Conservation (phyloP, 768 basidiomycete genomes). For the Clavaria fumosa region DNA sequence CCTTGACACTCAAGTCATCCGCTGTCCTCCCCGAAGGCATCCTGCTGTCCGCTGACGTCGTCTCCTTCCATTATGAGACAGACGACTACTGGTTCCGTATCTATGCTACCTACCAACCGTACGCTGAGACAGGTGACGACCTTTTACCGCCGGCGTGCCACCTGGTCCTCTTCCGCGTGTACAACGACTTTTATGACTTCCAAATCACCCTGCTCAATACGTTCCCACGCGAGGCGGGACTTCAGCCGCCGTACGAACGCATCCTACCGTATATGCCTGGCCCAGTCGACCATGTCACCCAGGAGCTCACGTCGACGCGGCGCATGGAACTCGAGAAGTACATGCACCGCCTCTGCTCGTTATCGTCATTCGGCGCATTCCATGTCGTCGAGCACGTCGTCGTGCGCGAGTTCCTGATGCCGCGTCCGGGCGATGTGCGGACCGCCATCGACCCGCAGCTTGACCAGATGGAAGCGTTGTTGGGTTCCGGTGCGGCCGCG, state of each 20-base stretch:
- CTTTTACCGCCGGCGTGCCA: constrained; percentile 52
- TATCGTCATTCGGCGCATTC: constrained; percentile 50
- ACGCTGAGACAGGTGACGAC: constrained; percentile 39
- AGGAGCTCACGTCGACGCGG: constrained; percentile 65
- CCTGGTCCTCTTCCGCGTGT: constrained; percentile 83
- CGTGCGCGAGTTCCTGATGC: constrained; percentile 68
- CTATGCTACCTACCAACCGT: constrained; percentile 79
- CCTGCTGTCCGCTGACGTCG: constrained; percentile 74
- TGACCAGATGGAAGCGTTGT: constrained; percentile 42
- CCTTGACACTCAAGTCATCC: no score
- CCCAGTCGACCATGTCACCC: constrained; percentile 72
- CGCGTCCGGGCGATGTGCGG: constrained; percentile 76
- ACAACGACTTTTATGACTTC: constrained; percentile 98
- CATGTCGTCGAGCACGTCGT: constrained; percentile 73
- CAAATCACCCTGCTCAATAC: constrained; percentile 76
- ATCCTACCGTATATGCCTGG: constrained; percentile 98
- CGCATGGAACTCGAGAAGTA: constrained; percentile 82
- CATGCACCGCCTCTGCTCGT: constrained; percentile 59
- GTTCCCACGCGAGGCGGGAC: constrained; percentile 87
- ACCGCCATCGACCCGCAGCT: constrained; percentile 46
- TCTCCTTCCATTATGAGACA: constrained; percentile 95
- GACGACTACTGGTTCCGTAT: constrained; percentile 97
- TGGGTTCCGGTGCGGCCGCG: constrained; percentile 16
- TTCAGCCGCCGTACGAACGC: constrained; percentile 45
- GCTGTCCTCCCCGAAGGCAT: constrained; percentile 63